Evolutionary conservation across 208 protist genomes (phyloP).

Genomic region (Crithidia acanthocephali): DNA sequence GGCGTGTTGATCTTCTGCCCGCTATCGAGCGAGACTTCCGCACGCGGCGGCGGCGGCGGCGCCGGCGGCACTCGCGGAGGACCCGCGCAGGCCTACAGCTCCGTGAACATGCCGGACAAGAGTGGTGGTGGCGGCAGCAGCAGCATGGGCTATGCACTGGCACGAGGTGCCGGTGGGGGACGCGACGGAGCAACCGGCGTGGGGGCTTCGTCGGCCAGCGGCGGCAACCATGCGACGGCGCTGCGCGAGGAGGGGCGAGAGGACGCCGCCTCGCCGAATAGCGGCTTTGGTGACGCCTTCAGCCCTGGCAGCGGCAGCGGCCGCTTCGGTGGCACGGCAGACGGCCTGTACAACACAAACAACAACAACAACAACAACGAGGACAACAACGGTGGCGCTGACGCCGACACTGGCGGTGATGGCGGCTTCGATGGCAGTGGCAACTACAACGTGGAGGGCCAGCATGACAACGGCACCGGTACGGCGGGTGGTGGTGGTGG

Average conservation of each 20-base stretch:
- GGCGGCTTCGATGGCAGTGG: conserved; percentile 11
- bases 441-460: conserved; percentile 6
- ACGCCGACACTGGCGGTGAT: not conserved
- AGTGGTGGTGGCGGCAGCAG: not conserved
- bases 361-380: not conserved
- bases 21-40: conserved; percentile 34
- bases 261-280: not conserved
- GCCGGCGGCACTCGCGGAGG: not conserved
- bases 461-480: not conserved
- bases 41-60: conserved; percentile 5
- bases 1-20: conserved; percentile 85
- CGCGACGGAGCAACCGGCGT: not conserved
- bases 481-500: not conserved
- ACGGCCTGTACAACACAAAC: conserved; percentile 1
- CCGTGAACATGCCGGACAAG: conserved; percentile 16
- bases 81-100: conserved; percentile 8
- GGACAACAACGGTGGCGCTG: not conserved
- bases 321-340: not conserved
- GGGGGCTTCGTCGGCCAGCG: conserved; percentile 21
- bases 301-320: conserved; percentile 4
- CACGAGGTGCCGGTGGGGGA: conserved; percentile 2
- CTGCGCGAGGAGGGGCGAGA: not conserved
- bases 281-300: not conserved
- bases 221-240: not conserved
- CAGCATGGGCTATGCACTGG: conserved; percentile 15